Evolutionary conservation across 2,329 filamentous ascomycete species (phyloP).

Genomic region (Colletotrichum siamense): DNA sequence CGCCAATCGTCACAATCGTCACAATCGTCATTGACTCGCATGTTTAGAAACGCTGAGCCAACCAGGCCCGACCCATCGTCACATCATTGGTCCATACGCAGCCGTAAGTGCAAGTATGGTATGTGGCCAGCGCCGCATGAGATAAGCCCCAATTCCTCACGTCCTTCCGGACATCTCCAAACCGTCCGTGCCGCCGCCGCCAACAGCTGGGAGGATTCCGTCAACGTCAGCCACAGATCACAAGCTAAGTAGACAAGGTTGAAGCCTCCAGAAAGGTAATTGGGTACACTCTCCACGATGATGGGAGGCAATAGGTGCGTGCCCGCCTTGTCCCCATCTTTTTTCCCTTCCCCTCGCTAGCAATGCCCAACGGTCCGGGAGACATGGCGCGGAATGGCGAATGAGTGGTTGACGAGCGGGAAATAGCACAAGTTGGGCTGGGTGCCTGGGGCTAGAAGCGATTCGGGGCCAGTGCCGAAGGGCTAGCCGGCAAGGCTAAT

Average conservation of each 20-base stretch:
- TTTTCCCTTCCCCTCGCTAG: not conserved
- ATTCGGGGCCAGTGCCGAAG: constrained; percentile 11
- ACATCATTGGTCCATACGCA: not conserved
- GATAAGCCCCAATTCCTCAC: constrained; percentile 16
- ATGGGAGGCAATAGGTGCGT: not conserved
- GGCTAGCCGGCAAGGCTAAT: constrained; percentile 16
- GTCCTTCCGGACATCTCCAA: constrained; percentile 22
- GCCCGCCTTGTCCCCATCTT: not conserved
- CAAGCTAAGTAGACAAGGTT: not conserved
- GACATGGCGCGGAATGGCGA: not conserved
- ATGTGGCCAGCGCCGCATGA: not conserved
- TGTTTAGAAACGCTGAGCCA: not conserved
- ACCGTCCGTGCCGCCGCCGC: constrained; percentile 9
- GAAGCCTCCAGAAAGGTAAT: not conserved
- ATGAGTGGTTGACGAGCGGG: not conserved
- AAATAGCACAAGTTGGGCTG: not conserved
- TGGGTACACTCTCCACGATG: not conserved
- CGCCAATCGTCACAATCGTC: not conserved
- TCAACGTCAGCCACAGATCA: constrained; percentile 18
- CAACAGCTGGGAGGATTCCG: not conserved
- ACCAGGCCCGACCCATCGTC: not conserved
- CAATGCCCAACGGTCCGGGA: not conserved
- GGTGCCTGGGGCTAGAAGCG: not conserved
- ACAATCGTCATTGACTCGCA: not conserved
- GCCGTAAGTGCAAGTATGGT: not conserved